Conservation (phyloP, 2,329 filamentous ascomycete genomes). For the Reticulascus tulasneorum region DNA sequence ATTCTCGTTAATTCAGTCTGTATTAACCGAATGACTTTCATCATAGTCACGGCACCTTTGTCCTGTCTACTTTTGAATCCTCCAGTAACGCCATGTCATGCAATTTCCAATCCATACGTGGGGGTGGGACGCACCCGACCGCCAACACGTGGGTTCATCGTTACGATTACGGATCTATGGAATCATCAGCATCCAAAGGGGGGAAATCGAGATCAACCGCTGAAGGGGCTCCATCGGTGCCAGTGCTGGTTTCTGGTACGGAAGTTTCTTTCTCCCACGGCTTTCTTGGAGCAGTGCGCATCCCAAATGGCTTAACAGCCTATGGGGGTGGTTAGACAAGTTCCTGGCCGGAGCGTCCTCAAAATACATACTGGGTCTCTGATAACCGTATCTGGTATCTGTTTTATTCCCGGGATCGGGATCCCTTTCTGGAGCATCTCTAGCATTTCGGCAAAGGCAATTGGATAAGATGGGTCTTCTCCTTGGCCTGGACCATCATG, state of each 20-base stretch:
- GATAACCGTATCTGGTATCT: slow-evolving; percentile 78
- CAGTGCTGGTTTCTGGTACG: not conserved
- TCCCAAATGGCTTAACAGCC: slow-evolving; percentile 45
- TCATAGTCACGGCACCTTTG: too few species aligned
- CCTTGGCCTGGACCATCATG: slow-evolving; percentile 14
- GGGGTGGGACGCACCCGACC: too few species aligned
- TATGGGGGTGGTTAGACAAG: slow-evolving; percentile 18
- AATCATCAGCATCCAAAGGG: slow-evolving; percentile 22
- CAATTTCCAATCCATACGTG: too few species aligned
- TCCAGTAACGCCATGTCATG: too few species aligned
- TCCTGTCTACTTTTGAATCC: too few species aligned
- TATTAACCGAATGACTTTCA: too few species aligned
- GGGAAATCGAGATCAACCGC: slow-evolving; percentile 32
- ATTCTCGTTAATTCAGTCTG: too few species aligned
- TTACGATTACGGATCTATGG: too few species aligned
- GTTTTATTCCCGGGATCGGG: slow-evolving; percentile 79
- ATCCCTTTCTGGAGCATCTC: slow-evolving; percentile 79
- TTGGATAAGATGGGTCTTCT: slow-evolving; percentile 67
- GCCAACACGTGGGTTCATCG: too few species aligned
- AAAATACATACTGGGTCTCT: slow-evolving; percentile 57
- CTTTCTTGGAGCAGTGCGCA: slow-evolving; percentile 46
- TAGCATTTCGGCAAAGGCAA: slow-evolving; percentile 80
- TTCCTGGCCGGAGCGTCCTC: too few species aligned
- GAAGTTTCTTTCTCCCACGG: slow-evolving; percentile 71
- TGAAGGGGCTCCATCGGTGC: slow-evolving; percentile 7